phyloP scores from a whole-genome alignment of 768 basidiomycete species.

The Hemileccinum impolitum region DNA sequence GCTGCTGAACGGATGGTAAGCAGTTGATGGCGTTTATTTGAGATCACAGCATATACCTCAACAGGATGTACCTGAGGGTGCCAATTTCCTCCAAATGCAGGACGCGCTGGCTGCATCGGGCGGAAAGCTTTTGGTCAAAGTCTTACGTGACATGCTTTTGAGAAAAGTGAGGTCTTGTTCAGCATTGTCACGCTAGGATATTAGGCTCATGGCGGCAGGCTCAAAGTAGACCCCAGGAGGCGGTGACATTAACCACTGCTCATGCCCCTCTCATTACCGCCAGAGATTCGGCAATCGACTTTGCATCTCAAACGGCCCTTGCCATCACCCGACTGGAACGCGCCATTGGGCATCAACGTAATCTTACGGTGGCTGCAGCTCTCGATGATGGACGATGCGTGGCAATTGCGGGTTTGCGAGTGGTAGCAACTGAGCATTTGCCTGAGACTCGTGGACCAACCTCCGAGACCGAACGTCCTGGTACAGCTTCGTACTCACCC shows the following conservation, averaged over 20 bases:
- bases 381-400: slow-evolving; percentile 29
- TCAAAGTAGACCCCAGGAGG: slow-evolving; percentile 44
- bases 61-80: slow-evolving; percentile 51
- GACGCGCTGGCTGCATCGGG: slow-evolving; percentile 59
- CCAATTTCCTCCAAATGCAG: slow-evolving; percentile 54
- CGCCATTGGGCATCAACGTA: slow-evolving; percentile 30
- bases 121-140: slow-evolving; percentile 66
- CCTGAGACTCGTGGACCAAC: not conserved
- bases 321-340: slow-evolving; percentile 21
- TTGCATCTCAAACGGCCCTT: slow-evolving; percentile 20
- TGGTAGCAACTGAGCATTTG: slow-evolving; percentile 4
- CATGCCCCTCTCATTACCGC: slow-evolving; percentile 45
- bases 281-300: slow-evolving; percentile 14
- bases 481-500: slow-evolving; percentile 43
- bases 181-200: not conserved
- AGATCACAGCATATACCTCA: not conserved
- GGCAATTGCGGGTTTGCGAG: slow-evolving; percentile 18
- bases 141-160: slow-evolving; percentile 58
- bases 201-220: slow-evolving; percentile 37
- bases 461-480: slow-evolving; percentile 25
- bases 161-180: slow-evolving; percentile 43
- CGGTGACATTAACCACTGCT: slow-evolving; percentile 28
- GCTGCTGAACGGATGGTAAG: slow-evolving; percentile 51
- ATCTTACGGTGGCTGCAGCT: slow-evolving; percentile 15
- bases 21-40: slow-evolving; percentile 1